A percentile compares a stretch with the other conserved stretches of the same genome.
These are phyloP conservation scores for Biscogniauxia marginata DNA, from an alignment of 2,329 filamentous ascomycete genomes.

Conservation along the genomic window DNA sequence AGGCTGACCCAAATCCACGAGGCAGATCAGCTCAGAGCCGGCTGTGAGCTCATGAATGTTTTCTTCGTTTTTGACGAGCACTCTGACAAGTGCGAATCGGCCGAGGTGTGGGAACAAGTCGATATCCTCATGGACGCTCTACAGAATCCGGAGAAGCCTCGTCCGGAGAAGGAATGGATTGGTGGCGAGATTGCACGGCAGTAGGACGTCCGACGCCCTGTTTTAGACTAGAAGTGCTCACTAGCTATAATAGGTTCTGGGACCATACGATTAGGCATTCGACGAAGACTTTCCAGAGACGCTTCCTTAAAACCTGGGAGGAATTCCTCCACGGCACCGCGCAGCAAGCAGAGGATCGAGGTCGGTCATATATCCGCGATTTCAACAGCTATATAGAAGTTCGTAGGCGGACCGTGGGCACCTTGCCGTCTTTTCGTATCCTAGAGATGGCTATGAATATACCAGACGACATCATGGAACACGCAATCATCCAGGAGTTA, in stretches of 20 bases:
- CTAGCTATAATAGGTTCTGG: constrained; percentile 24
- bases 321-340: constrained; percentile 25
- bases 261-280: constrained; percentile 12
- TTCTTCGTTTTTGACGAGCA: constrained; percentile 23
- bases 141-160: constrained; percentile 6
- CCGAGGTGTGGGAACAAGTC: constrained; percentile 13
- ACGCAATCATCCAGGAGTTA: constrained; percentile 22
- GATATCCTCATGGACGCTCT: constrained; percentile 12
- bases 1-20: neutral
- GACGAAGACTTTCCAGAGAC: constrained; percentile 17
- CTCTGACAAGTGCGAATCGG: constrained; percentile 13
- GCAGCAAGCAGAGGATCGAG: constrained; percentile 23
- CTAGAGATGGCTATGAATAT: constrained; percentile 25
- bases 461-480: constrained; percentile 17
- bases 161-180: constrained; percentile 14
- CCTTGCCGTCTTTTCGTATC: constrained; percentile 22
- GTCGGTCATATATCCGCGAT: constrained; percentile 12
- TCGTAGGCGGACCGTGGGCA: constrained; percentile 27
- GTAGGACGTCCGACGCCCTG: constrained; percentile 15
- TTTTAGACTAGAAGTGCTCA: neutral
- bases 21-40: constrained; percentile 15
- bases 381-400: constrained; percentile 25
- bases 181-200: constrained; percentile 21
- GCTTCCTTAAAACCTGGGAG: constrained; percentile 24
- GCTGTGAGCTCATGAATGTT: constrained; percentile 19